These are phyloP conservation scores for Ordospora pajunii DNA, from an alignment of 371 early-diverging fungal species.

Conservation along the genomic window DNA sequence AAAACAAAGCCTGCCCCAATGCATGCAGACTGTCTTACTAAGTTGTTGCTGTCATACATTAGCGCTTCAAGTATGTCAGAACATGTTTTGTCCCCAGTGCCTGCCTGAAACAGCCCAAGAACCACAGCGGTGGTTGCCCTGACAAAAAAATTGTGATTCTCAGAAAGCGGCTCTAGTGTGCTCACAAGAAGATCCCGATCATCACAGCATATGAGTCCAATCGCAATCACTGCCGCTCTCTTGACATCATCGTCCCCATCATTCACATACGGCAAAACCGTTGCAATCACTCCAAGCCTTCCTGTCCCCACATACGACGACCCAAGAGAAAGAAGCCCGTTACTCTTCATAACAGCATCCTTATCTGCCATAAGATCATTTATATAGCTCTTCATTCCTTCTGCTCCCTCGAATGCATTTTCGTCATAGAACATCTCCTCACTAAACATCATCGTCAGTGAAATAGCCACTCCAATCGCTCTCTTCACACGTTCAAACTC, in stretches of 20 bases:
- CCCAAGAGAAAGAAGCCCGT: constrained; percentile 84
- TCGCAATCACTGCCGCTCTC: constrained; percentile 84
- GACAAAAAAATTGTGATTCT: constrained; percentile 92
- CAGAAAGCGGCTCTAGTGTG: constrained; percentile 84
- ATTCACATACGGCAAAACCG: constrained; percentile 85
- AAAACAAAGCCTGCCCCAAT: constrained; percentile 91
- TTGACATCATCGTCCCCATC: constrained; percentile 96
- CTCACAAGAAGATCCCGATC: constrained; percentile 81
- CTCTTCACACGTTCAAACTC: constrained; percentile 79
- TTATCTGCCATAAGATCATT: constrained; percentile 66
- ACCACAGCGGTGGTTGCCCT: constrained; percentile 88
- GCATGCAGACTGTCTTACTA: constrained; percentile 90
- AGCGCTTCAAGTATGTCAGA: constrained; percentile 82
- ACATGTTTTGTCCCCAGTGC: constrained; percentile 72
- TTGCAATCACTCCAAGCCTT: constrained; percentile 70
- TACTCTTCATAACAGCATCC: constrained; percentile 81
- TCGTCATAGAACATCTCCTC: background rate
- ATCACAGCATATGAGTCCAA: constrained; percentile 83
- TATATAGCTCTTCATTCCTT: background rate
- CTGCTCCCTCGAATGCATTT: background rate
- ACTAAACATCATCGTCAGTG: constrained; percentile 2
- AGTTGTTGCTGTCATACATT: constrained; percentile 86
- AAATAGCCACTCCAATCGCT: constrained; percentile 71
- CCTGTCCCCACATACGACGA: constrained; percentile 92
- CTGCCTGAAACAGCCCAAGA: constrained; percentile 90